Percentiles rank a stretch among this genome's conserved stretches.
These are phyloP conservation scores for Pinus tabuliformis DNA, from an alignment of 75 land plant genomes.

Conservation along the genomic window DNA sequence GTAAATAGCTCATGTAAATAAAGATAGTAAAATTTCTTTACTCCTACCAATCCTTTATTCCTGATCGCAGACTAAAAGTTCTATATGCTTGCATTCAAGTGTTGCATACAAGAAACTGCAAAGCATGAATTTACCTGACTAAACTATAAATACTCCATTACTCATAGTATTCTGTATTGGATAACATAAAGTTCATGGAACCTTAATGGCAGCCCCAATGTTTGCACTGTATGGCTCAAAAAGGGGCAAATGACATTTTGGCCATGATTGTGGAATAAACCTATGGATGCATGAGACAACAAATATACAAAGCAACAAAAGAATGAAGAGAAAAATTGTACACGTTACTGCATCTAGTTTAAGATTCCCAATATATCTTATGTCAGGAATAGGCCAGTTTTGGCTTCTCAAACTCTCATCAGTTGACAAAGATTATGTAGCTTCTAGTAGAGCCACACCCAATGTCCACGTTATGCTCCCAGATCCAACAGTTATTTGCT, in stretches of 20 bases:
- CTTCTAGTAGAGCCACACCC: constrained; percentile 72
- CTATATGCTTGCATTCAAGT: not conserved
- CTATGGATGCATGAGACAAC: constrained; percentile 9
- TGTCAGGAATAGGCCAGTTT: not conserved
- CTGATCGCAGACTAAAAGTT: not conserved
- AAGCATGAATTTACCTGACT: not conserved
- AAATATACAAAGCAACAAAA: constrained; percentile 16
- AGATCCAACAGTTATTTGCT: constrained; percentile 58
- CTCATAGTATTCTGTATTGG: not conserved
- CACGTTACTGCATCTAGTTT: constrained; percentile 5
- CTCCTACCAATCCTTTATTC: not conserved
- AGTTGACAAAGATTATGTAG: constrained; percentile 17
- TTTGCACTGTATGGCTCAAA: not conserved
- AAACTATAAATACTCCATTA: not conserved
- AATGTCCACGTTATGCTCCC: constrained; percentile 79
- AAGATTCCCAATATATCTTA: not conserved
- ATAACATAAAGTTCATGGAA: not conserved
- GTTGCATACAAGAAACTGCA: not conserved
- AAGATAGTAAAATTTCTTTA: not conserved
- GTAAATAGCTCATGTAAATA: not conserved
- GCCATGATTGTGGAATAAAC: not conserved
- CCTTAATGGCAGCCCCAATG: not conserved
- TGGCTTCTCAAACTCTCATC: constrained; percentile 6
- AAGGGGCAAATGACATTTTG: not conserved
- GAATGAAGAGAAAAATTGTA: constrained; percentile 10